phyloP scores from a whole-genome alignment of 352 stramenopile species.

The Pilasporangium apinafurcum region DNA sequence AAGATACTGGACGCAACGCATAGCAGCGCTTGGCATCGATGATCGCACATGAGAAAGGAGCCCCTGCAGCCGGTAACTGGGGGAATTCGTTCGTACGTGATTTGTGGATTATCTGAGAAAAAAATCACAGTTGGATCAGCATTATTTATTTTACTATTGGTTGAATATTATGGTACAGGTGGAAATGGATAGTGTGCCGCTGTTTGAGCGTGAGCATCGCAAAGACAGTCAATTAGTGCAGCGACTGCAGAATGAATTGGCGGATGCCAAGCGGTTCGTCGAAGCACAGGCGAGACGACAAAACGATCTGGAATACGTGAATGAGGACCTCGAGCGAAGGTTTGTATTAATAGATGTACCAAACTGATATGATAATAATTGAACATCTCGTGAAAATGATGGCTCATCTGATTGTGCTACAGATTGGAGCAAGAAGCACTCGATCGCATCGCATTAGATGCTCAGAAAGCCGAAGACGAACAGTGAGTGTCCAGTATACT shows the following conservation, averaged over 20 bases:
- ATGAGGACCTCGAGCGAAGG: conserved; percentile 79
- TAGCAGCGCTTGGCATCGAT: conserved; percentile 5
- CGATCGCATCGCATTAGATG: conserved; percentile 77
- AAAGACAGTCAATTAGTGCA: conserved; percentile 82
- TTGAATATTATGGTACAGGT: conserved; percentile 13
- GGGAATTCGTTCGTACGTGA: conserved; percentile 39
- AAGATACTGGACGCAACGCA: too few relatives aligned
- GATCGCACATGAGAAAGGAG: conserved; percentile 16
- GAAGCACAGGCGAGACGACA: conserved; percentile 75
- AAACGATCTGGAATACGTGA: conserved; percentile 85
- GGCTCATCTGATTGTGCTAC: background rate
- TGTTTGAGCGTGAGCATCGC: conserved; percentile 84
- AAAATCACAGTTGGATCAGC: background rate
- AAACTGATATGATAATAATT: background rate
- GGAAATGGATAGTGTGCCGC: conserved; percentile 78
- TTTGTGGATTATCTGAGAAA: conserved; percentile 4
- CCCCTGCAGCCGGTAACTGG: conserved; percentile 33
- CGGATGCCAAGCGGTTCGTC: conserved; percentile 79
- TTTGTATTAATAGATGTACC: conserved; percentile 9
- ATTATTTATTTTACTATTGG: background rate
- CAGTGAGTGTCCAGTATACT: conserved; percentile 33
- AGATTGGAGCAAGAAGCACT: conserved; percentile 76
- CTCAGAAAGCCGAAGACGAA: conserved; percentile 78
- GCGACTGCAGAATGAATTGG: conserved; percentile 77
- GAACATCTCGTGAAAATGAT: background rate